Percentiles rank a stretch among this genome's conserved stretches.
phyloP scores from a whole-genome alignment of 2,329 filamentous ascomycete genomes.

The Trichoderma afroharzianum region DNA sequence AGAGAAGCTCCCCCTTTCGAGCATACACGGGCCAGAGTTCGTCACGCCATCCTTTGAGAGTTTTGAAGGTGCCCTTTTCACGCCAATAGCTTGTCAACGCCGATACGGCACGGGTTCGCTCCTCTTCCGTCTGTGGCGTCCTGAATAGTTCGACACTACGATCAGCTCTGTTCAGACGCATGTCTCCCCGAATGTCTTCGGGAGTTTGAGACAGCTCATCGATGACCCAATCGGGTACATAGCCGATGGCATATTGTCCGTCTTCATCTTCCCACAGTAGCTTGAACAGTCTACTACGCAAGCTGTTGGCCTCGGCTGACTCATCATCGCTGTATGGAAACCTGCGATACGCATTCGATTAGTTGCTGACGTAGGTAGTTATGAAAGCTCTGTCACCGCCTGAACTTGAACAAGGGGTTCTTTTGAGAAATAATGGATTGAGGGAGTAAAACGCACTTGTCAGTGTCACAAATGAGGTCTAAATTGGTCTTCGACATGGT shows the following conservation, averaged over 20 bases:
- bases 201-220: constrained; percentile 47
- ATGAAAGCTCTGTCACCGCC: neutral
- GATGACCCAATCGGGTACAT: constrained; percentile 51
- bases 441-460: constrained; percentile 44
- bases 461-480: constrained; percentile 52
- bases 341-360: constrained; percentile 39
- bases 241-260: constrained; percentile 62
- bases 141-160: constrained; percentile 62
- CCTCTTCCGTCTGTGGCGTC: constrained; percentile 52
- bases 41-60: constrained; percentile 75
- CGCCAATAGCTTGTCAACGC: constrained; percentile 65
- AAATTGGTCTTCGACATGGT: constrained; percentile 37
- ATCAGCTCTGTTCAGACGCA: constrained; percentile 56
- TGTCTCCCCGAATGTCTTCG: constrained; percentile 49
- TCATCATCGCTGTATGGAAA: constrained; percentile 70
- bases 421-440: neutral
- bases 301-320: constrained; percentile 53
- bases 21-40: constrained; percentile 78
- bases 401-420: neutral
- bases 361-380: neutral
- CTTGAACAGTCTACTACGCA: constrained; percentile 63
- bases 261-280: constrained; percentile 59
- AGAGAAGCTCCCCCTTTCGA: constrained; percentile 58
- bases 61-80: constrained; percentile 64
- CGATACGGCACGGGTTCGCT: constrained; percentile 56